Evolutionary conservation across 306 rosid genomes (phyloP), one percentile per base, ranked within the genome.

Genomic region (Quercus gilva): DNA sequence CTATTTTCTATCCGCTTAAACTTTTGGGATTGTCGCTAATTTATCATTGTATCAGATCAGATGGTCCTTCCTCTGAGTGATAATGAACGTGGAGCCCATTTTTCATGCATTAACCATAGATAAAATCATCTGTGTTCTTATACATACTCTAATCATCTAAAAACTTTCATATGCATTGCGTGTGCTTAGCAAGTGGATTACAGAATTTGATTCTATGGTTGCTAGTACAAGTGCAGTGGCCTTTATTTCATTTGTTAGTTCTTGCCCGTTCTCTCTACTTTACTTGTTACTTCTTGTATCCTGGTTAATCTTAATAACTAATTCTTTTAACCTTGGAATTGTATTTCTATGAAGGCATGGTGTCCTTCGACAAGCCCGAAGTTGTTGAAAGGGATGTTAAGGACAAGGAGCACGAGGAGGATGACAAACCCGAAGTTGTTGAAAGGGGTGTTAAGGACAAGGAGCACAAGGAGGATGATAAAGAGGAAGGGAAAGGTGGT

Each of bases 401-500:
- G 88, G 84, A 81, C 65, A 87, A 84, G 43, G 85, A 88, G 6
- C 35, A 31, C 35, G 6, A 31, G 35, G 31, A 29, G 31, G 31
- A 29, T 29, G 31, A 29, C 31, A 29, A 29, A 3, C 31, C 31
- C 31, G 4, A 3, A 29, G 31, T 29, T 29, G 31, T 29, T 28
- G 3, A 28, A 28, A 28, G 29, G 29, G 3, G 3, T 28, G 29
- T 2, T 28, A n/a, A n/a, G n/a, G 29, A 28, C 29, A 28, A 28
- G 29, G 29, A 28, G 29, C 29, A 28, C 29, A 28, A 28, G 29
- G 29, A 28, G 29, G 29, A 28, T 28, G 29, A 28, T 60, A 58
- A 88, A 37, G 89, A 80, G 3, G 92, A 86, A n/a, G 91, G 73
- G 64, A 82, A 87, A 64, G 94, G 92, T 74, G 96, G 98, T 43